Percentiles rank a stretch among this genome's conserved stretches.
Evolutionary conservation across 202 grass and related monocot species (phyloP).

Genomic region (Zoysia matrella): DNA sequence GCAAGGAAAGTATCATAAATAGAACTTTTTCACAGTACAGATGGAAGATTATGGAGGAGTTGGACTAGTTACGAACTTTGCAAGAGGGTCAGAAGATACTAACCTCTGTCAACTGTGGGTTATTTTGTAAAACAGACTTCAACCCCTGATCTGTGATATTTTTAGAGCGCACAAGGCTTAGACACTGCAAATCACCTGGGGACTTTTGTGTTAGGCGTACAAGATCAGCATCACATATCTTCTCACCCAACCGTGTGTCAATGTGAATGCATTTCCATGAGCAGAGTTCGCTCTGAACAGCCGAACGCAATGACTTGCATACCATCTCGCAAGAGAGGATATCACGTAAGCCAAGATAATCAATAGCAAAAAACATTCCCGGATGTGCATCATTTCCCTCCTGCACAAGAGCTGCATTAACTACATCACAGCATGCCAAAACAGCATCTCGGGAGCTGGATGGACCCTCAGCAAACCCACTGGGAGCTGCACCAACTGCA

Average conservation of each 20-base stretch:
- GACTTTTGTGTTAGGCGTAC: conserved; percentile 60
- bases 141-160: conserved; percentile 81
- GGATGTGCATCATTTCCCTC: conserved; percentile 56
- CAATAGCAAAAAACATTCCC: conserved; percentile 55
- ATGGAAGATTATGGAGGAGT: background rate
- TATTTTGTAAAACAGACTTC: conserved; percentile 70
- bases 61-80: background rate
- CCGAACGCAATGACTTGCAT: conserved; percentile 57
- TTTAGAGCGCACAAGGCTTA: conserved; percentile 55
- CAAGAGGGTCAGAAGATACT: conserved; percentile 30
- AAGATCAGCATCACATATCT: conserved; percentile 65
- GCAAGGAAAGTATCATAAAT: background rate
- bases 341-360: conserved; percentile 64
- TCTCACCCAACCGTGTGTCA: conserved; percentile 48
- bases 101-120: conserved; percentile 77
- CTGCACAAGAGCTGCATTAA: conserved; percentile 2
- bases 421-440: conserved; percentile 1
- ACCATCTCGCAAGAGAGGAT: conserved; percentile 72
- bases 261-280: conserved; percentile 77
- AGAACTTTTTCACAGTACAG: background rate
- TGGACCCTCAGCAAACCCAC: background rate
- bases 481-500: conserved; percentile 9
- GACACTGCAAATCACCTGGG: conserved; percentile 53
- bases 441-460: conserved; percentile 16
- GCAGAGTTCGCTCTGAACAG: conserved; percentile 54